Evolutionary conservation across 2,329 filamentous ascomycete species (phyloP).

Genomic region (Cytospora chrysosperma): DNA sequence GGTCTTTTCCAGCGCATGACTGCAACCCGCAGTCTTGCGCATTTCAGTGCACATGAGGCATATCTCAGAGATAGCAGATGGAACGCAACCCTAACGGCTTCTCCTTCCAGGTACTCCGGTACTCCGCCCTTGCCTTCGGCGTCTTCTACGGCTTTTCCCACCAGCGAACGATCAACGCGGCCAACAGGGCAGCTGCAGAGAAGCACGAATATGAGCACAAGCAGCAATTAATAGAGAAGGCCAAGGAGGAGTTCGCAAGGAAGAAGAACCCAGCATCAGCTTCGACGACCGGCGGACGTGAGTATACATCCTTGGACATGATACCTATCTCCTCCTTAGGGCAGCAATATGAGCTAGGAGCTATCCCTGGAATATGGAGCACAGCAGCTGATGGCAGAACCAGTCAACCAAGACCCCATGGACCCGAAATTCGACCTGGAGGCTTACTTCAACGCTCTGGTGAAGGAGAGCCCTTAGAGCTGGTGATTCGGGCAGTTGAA

Average conservation of each 20-base stretch:
- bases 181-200: slow-evolving; percentile 67
- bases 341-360: slow-evolving; percentile 29
- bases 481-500: slow-evolving; percentile 28
- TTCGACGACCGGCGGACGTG: slow-evolving; percentile 36
- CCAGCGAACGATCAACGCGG: slow-evolving; percentile 75
- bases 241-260: slow-evolving; percentile 87
- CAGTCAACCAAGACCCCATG: slow-evolving; percentile 58
- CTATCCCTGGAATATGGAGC: neutral
- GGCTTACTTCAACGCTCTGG: slow-evolving; percentile 69
- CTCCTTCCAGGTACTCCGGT: slow-evolving; percentile 84
- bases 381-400: slow-evolving; percentile 31
- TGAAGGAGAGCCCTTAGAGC: slow-evolving; percentile 50
- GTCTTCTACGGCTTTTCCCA: slow-evolving; percentile 95
- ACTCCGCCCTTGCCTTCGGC: slow-evolving; percentile 87
- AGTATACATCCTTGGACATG: slow-evolving; percentile 20
- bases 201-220: slow-evolving; percentile 88
- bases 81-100: slow-evolving; percentile 5
- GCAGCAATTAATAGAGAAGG: slow-evolving; percentile 85
- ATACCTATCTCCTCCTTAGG: neutral
- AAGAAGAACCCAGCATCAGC: slow-evolving; percentile 56
- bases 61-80: neutral
- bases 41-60: neutral
- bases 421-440: slow-evolving; percentile 94
- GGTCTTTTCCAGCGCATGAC: slow-evolving; percentile 21
- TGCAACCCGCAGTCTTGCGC: slow-evolving; percentile 25